These are phyloP conservation scores for Cairneyella variabilis DNA, from an alignment of 495 filamentous ascomycete species.

Conservation along the genomic window DNA sequence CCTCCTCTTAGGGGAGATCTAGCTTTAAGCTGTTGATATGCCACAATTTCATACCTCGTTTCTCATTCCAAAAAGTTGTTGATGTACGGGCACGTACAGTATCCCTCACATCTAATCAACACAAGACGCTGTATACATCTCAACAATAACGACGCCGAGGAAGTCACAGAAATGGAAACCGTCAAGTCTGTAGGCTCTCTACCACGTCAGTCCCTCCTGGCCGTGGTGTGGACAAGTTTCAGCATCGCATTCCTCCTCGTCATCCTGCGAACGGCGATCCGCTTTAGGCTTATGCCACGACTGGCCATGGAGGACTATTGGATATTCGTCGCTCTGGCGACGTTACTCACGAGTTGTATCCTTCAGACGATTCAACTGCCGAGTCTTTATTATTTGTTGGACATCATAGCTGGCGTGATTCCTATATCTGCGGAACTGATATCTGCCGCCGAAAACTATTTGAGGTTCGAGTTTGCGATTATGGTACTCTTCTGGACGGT, in stretches of 20 bases:
- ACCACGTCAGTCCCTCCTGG: conserved; percentile 27
- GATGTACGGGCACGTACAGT: neutral
- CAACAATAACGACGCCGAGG: conserved; percentile 5
- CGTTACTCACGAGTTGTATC: conserved; percentile 35
- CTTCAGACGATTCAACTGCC: conserved; percentile 44
- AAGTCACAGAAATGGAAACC: conserved; percentile 5
- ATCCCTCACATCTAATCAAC: conserved; percentile 4
- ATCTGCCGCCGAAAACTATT: conserved; percentile 27
- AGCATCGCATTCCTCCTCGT: conserved; percentile 37
- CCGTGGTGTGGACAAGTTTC: conserved; percentile 32
- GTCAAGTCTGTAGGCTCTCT: conserved; percentile 25
- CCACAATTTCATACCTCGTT: conserved; percentile 1
- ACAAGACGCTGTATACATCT: neutral
- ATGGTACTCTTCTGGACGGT: conserved; percentile 45
- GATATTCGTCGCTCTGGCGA: conserved; percentile 33
- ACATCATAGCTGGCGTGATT: conserved; percentile 28
- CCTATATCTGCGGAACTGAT: conserved; percentile 26
- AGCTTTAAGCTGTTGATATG: neutral
- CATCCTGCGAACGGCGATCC: conserved; percentile 34
- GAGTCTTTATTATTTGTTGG: conserved; percentile 36
- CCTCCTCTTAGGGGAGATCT: conserved; percentile 19
- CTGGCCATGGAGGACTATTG: conserved; percentile 41
- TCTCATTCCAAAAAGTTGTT: conserved; percentile 1
- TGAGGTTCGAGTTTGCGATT: conserved; percentile 39
- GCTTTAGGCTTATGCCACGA: conserved; percentile 27